Conservation (phyloP, 106 monocot species). For the Acorus gramineus region DNA sequence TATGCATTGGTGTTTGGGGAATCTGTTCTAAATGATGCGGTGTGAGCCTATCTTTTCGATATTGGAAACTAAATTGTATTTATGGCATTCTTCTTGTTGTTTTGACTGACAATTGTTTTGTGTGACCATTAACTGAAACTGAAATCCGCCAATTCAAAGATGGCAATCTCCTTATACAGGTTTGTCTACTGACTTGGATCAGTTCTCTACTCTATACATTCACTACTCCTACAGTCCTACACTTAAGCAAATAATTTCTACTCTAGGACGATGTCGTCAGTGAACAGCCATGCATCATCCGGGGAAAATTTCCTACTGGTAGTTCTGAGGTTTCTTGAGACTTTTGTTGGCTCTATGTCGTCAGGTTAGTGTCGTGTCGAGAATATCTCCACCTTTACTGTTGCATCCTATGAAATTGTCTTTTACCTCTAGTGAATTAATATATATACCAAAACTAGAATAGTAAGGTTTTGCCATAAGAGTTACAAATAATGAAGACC, state of each 20-base stretch:
- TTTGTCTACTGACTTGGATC: slow-evolving; percentile 19
- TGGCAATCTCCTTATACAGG: slow-evolving; percentile 99
- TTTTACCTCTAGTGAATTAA: no score
- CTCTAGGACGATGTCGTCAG: slow-evolving; percentile 86
- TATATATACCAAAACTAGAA: no score
- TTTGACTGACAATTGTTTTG: slow-evolving; percentile 1
- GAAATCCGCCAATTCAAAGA: slow-evolving; percentile 33
- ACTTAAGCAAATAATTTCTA: slow-evolving; percentile 6
- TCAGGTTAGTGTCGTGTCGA: slow-evolving; percentile 44
- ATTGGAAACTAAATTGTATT: neutral
- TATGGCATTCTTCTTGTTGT: neutral
- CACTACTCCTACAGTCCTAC: neutral
- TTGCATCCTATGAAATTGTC: neutral
- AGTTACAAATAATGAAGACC: no score
- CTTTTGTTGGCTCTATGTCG: slow-evolving; percentile 91
- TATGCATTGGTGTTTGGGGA: slow-evolving; percentile 99
- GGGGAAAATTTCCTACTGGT: slow-evolving; percentile 53
- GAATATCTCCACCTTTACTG: neutral
- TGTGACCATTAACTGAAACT: no score
- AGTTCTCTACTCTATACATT: slow-evolving; percentile 1
- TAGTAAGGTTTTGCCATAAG: no score
- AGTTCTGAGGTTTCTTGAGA: slow-evolving; percentile 81
- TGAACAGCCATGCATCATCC: slow-evolving; percentile 65
- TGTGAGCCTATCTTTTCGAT: slow-evolving; percentile 23
- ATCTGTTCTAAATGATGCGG: slow-evolving; percentile 97